Evolutionary conservation across 2,329 filamentous ascomycete species (phyloP).

Genomic region (Nemania sp.): DNA sequence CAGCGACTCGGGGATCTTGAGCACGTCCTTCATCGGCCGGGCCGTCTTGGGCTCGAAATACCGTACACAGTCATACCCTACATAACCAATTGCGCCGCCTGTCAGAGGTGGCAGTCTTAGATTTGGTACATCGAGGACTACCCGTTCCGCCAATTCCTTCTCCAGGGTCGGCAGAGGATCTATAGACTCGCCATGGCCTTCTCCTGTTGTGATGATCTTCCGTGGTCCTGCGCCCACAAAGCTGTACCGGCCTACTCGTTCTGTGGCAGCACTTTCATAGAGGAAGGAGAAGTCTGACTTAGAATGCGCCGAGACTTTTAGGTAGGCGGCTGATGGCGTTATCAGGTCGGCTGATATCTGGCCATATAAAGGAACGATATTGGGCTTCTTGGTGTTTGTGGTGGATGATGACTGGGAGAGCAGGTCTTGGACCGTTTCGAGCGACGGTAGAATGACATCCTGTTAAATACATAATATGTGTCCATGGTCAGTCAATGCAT

Average conservation of each 20-base stretch:
- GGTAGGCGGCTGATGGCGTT: conserved; percentile 93
- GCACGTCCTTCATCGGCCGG: conserved; percentile 85
- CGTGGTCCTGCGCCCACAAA: conserved; percentile 86
- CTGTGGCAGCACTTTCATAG: conserved; percentile 94
- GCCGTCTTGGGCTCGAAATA: conserved; percentile 99
- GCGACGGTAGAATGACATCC: conserved; percentile 59
- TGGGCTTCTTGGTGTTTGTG: conserved; percentile 62
- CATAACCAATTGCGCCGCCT: conserved; percentile 94
- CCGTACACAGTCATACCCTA: conserved; percentile 95
- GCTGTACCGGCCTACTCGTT: conserved; percentile 93
- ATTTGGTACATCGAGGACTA: conserved; percentile 85
- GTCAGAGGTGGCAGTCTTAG: conserved; percentile 86
- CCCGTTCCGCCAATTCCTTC: conserved; percentile 80
- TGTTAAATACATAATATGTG: conserved; percentile 38
- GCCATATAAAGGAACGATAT: conserved; percentile 83
- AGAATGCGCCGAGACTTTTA: conserved; percentile 85
- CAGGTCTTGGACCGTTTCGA: conserved; percentile 60
- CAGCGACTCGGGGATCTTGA: conserved; percentile 89
- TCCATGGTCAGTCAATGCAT: conserved; percentile 19
- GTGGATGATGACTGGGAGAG: conserved; percentile 54
- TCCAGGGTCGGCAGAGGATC: conserved; percentile 89
- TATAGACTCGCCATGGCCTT: conserved; percentile 83
- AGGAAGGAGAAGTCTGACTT: conserved; percentile 88
- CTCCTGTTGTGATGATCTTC: conserved; percentile 89
- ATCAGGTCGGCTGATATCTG: conserved; percentile 92